A percentile compares a stretch with the other conserved stretches of the same genome.
These are phyloP conservation scores for Monosporozyma aquatica DNA, from an alignment of 805 yeast genomes.

Conservation along the genomic window DNA sequence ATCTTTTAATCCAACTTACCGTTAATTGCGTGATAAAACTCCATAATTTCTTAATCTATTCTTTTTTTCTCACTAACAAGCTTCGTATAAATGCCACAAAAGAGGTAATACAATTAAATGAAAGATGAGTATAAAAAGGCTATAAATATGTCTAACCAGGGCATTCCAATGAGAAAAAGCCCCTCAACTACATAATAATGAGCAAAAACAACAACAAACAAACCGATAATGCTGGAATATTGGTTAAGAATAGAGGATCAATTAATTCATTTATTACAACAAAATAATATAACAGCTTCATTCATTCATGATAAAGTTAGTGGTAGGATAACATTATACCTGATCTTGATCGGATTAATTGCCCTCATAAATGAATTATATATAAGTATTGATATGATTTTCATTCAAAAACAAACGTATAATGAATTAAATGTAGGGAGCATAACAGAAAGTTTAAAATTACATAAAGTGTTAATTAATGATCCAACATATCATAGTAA, in stretches of 20 bases:
- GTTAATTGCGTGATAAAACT: slow-evolving; percentile 1
- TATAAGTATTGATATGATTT: slow-evolving; percentile 29
- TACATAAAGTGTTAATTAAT: slow-evolving; percentile 25
- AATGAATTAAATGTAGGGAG: slow-evolving; percentile 25
- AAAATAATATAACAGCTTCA: slow-evolving; percentile 14
- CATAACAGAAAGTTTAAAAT: slow-evolving; percentile 24
- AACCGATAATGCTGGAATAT: slow-evolving; percentile 2
- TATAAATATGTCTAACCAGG: too few relatives aligned
- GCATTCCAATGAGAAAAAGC: too few relatives aligned
- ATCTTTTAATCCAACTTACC: too few relatives aligned
- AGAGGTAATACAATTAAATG: too few relatives aligned
- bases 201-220: too few relatives aligned
- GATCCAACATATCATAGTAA: slow-evolving; percentile 27
- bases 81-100: too few relatives aligned
- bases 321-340: slow-evolving; percentile 29
- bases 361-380: slow-evolving; percentile 29
- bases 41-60: too few relatives aligned
- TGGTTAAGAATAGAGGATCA: slow-evolving; percentile 18
- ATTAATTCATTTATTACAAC: slow-evolving; percentile 12
- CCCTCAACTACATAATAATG: too few relatives aligned
- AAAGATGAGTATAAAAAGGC: too few relatives aligned
- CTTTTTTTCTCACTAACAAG: too few relatives aligned
- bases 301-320: slow-evolving; percentile 24
- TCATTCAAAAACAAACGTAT: slow-evolving; percentile 27
- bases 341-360: slow-evolving; percentile 25